Conservation (phyloP, 2,329 filamentous ascomycete genomes). For the Teratosphaeria pseudoeucalypti region DNA sequence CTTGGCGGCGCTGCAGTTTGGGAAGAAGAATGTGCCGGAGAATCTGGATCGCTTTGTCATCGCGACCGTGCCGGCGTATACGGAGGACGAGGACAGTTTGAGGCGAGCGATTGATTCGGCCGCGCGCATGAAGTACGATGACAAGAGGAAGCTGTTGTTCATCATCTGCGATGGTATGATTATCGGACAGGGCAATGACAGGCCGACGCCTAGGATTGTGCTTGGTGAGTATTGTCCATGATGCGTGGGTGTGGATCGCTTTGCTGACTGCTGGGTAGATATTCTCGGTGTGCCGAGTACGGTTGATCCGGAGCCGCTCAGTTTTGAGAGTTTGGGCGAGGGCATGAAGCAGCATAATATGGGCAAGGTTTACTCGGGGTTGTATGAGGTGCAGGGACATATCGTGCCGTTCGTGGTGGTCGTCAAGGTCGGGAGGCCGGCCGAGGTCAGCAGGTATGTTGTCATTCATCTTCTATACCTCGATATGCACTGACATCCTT, state of each 20-base stretch:
- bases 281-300: slow-evolving; percentile 91
- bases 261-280: slow-evolving; percentile 44
- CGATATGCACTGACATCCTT: slow-evolving; percentile 3
- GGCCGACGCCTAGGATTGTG: slow-evolving; percentile 88
- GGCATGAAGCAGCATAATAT: slow-evolving; percentile 98
- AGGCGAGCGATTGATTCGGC: slow-evolving; percentile 95
- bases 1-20: slow-evolving; percentile 88
- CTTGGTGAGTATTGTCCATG: slow-evolving; percentile 12
- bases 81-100: slow-evolving; percentile 94
- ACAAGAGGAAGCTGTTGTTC: slow-evolving; percentile 85
- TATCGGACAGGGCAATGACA: slow-evolving; percentile 95
- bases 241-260: not conserved
- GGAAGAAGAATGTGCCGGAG: slow-evolving; percentile 81
- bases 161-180: slow-evolving; percentile 98
- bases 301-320: slow-evolving; percentile 88
- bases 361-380: slow-evolving; percentile 95
- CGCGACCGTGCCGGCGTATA: slow-evolving; percentile 94
- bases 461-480: slow-evolving; percentile 20
- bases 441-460: slow-evolving; percentile 49
- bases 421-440: slow-evolving; percentile 85
- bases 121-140: slow-evolving; percentile 90
- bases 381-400: slow-evolving; percentile 95
- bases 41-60: slow-evolving; percentile 98
- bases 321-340: slow-evolving; percentile 92
- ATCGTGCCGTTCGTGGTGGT: slow-evolving; percentile 96